phyloP scores from a whole-genome alignment of 305 asterid genomes.

The Plantago lanceolata region DNA sequence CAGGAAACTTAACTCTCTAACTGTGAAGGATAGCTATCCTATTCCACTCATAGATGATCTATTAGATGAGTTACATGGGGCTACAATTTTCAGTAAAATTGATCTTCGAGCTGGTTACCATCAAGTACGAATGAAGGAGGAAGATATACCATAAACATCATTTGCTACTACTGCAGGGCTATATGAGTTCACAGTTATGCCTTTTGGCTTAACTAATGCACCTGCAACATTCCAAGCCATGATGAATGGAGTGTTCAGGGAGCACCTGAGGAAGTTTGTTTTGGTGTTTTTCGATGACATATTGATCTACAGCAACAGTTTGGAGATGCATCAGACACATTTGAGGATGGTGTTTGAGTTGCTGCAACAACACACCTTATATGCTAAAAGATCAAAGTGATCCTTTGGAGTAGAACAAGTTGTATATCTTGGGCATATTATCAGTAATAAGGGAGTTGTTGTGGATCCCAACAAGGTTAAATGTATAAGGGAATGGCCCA shows the following conservation, averaged over 20 bases:
- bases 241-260: neutral
- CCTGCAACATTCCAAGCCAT: neutral
- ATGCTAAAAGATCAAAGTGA: conserved; percentile 3
- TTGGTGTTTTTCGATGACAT: conserved; percentile 8
- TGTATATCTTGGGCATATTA: neutral
- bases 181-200: neutral
- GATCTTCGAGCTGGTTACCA: neutral
- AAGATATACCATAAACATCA: neutral
- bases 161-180: neutral
- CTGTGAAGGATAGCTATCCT: neutral
- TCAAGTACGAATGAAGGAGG: neutral
- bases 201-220: neutral
- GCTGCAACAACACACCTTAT: neutral
- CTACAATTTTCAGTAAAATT: neutral
- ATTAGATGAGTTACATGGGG: neutral
- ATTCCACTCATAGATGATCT: neutral
- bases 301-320: neutral
- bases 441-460: neutral
- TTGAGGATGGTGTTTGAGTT: neutral
- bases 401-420: neutral
- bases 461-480: neutral
- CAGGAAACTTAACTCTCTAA: neutral
- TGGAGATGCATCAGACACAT: neutral
- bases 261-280: neutral
- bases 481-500: neutral